Evolutionary conservation across 2,329 filamentous ascomycete species (phyloP), one percentile per base, ranked within the genome.

Genomic region (Xylaria digitata): DNA sequence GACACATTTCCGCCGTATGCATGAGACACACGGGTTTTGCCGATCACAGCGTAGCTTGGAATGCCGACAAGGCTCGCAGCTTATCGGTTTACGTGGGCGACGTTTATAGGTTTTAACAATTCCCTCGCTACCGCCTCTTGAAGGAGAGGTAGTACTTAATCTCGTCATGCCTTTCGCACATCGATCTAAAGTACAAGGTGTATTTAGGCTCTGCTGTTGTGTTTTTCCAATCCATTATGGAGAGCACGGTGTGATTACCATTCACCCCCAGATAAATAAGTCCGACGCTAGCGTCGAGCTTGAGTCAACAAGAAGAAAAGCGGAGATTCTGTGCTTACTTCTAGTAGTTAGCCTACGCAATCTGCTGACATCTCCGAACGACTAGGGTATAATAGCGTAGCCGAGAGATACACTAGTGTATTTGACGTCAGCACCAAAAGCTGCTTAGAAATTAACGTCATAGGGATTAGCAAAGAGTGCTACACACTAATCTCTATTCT

Each of bases 1-100:
- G 48, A 40, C 49, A 43, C 64, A 63, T 57, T 55, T 63, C 13
- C 61, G 48, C 3, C 64, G 60, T 40, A 55, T 43, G 26, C 64
- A 67, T 9, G 61, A 60, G 49, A 48, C 34, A 50, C 64, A 67
- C n/a, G 64, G 64, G 6, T 30, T 46, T 30, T 67, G 54, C 2
- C 60, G 48, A 43, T 67, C 60, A 37, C 64, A 67, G 1, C 64
- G 59, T 32, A 67, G 43, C 54, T 67, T 67, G n/a, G 64, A 67
- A 34, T 55, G 53, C 6, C 64, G 64, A 32, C 64, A 67, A 4
- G 60, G 60, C 26, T 59, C 60, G 26, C 64, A 67, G 48, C 55
- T 63, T 57, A 67, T 67, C 11, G 64, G 64, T 40, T 55, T 67
- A 30, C 64, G 64, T 11, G 54, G 54, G 17, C 61, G 60, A 1